phyloP scores from a whole-genome alignment of 1,284 basidiomycete species.

The Leccinum pachyderme region DNA sequence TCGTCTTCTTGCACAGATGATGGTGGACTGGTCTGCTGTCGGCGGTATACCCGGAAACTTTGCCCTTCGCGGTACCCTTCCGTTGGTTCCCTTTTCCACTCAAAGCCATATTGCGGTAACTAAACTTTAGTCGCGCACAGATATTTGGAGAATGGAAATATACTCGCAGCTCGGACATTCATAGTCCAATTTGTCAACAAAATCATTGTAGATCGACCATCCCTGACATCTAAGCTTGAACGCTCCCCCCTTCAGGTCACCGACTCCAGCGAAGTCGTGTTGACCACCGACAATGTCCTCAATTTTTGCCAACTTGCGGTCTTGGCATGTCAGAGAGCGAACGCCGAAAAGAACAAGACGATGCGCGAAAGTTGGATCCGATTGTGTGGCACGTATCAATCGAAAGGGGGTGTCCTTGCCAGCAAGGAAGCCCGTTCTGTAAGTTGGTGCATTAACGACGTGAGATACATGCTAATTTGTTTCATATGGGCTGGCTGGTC shows the following conservation, averaged over 20 bases:
- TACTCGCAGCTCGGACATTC: constrained; percentile 84
- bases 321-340: constrained; percentile 78
- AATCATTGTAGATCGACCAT: constrained; percentile 42
- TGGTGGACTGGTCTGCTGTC: constrained; percentile 71
- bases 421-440: constrained; percentile 75
- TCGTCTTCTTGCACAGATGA: constrained; percentile 79
- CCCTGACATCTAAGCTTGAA: constrained; percentile 41
- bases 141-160: constrained; percentile 84
- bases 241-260: constrained; percentile 42
- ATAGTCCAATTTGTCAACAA: constrained; percentile 72
- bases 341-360: constrained; percentile 69
- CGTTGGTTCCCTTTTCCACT: constrained; percentile 48
- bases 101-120: neutral
- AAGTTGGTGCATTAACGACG: constrained; percentile 26
- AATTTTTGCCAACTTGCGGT: constrained; percentile 90
- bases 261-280: constrained; percentile 59
- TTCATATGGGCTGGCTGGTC: neutral
- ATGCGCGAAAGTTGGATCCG: constrained; percentile 81
- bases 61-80: constrained; percentile 78
- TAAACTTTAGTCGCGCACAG: constrained; percentile 29
- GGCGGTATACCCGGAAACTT: constrained; percentile 60
- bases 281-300: constrained; percentile 71
- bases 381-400: constrained; percentile 79
- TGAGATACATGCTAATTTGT: neutral
- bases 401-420: constrained; percentile 58